Base-by-base conservation (phyloP, 768 basidiomycete genomes). In the Lactifluus pinguis region DNA sequence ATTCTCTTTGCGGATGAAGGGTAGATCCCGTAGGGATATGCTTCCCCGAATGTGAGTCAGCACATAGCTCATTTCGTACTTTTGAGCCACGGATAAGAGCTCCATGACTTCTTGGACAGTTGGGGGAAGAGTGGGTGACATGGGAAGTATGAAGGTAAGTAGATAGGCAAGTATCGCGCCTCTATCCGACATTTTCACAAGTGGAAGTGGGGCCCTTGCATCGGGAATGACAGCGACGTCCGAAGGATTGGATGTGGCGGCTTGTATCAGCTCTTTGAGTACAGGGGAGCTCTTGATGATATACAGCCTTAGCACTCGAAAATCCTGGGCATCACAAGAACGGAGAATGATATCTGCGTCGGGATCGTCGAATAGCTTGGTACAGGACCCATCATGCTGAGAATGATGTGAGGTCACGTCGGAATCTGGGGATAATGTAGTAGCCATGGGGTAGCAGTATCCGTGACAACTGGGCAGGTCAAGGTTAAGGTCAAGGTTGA, bases 231-330 rank as follows among this genome's bases (percentile, higher is more conserved):
- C 11, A 8, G 11, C 17, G 5, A 48, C 2, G 1, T 4, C 38
- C 1, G 36, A 17, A 10, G 41, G 2, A 19, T 8, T 39, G 15
- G 36, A 49, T 49, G 25, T 25, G 15, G 47, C 25, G 10, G 47
- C 4, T 41, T 32, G 38, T 30, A 60, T 32, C 11, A 25, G 17
- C 3, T 45, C 25, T 39, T 66, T 65, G 62, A 80, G 74, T 17
- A 80, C 69, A 1, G 75, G 66, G 13, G 77, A 80, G 4, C 76
- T 75, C 59, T 69, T 75, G 39, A 72, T 71, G 41, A 83, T 64
- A 39, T 77, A 73, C 48, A 76, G 60, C 49, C 73, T 76, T 66
- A 77, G 74, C 39, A 81, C 70, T 38, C 73, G 76, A 65, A 82
- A 81, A 9, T 72, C 64, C 2, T 74, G 72, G 9, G 72, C 73